These are phyloP conservation scores for Stenogyne calaminthoides DNA, from an alignment of 305 asterid species.

Conservation along the genomic window DNA sequence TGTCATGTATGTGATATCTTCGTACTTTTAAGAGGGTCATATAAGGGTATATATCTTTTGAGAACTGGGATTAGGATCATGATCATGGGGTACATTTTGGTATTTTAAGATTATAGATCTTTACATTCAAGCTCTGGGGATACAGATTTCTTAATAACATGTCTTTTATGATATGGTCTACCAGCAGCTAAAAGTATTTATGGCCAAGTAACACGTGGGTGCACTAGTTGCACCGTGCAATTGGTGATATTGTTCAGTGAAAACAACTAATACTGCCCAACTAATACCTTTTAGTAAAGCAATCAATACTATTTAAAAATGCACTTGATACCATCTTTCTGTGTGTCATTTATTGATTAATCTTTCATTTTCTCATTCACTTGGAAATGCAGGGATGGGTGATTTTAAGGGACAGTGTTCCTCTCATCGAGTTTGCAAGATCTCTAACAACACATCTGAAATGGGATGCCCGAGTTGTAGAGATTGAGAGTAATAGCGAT, in stretches of 20 bases:
- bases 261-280: too few species aligned
- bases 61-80: not conserved
- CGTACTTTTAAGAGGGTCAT: not conserved
- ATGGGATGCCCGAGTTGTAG: constrained; percentile 97
- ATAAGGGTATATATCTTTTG: not conserved
- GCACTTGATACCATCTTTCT: not conserved
- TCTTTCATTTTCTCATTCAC: constrained; percentile 14
- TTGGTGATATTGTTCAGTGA: too few species aligned
- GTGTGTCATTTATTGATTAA: not conserved
- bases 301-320: too few species aligned
- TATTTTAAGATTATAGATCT: not conserved
- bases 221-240: too few species aligned
- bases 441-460: constrained; percentile 71
- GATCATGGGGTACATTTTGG: not conserved
- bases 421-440: constrained; percentile 78
- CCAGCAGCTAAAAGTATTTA: too few species aligned
- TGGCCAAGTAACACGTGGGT: too few species aligned
- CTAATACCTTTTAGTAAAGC: too few species aligned
- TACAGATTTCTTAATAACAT: too few species aligned
- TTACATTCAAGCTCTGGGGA: not conserved
- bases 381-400: constrained; percentile 81
- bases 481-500: constrained; percentile 74
- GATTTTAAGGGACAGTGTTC: constrained; percentile 67
- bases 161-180: too few species aligned
- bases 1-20: not conserved